Conservation (phyloP, 352 stramenopile species). For the Pythium apleroticum region DNA sequence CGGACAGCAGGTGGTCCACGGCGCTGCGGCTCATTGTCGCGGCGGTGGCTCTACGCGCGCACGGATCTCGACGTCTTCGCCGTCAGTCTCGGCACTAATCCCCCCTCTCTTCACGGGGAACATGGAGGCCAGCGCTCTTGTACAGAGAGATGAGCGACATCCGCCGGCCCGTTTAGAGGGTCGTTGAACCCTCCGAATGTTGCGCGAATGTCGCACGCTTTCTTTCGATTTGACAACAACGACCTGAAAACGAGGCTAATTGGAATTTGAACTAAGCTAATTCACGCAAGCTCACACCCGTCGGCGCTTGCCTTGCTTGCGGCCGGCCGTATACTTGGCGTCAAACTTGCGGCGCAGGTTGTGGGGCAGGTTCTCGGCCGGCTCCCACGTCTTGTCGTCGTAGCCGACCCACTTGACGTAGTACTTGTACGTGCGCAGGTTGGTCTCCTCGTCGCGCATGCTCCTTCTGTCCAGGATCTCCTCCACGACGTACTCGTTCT, state of each 20-base stretch:
- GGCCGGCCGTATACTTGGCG: conserved; percentile 64
- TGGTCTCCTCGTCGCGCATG: conserved; percentile 61
- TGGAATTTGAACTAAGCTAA: not conserved
- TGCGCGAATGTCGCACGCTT: conserved; percentile 18
- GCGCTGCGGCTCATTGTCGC: conserved; percentile 26
- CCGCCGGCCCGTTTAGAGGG: conserved; percentile 8
- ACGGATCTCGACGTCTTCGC: not conserved
- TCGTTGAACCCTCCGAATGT: conserved; percentile 8
- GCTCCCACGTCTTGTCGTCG: conserved; percentile 79
- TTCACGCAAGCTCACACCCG: not conserved
- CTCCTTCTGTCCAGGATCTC: conserved; percentile 69
- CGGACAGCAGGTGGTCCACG: conserved; percentile 32
- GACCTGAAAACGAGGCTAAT: not conserved
- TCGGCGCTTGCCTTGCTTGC: conserved; percentile 33
- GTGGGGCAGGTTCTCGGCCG: conserved; percentile 70
- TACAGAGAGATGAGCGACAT: conserved; percentile 28
- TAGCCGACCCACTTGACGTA: conserved; percentile 88
- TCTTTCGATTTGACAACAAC: conserved; percentile 1
- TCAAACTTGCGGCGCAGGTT: conserved; percentile 82
- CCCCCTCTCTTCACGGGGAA: conserved; percentile 2
- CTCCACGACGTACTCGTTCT: conserved; percentile 77
- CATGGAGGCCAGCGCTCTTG: conserved; percentile 12
- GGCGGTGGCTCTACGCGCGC: not conserved
- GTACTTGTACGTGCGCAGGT: conserved; percentile 76
- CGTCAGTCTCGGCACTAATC: not conserved